These are phyloP conservation scores for Stevia rebaudiana DNA, from an alignment of 140 eudicot genomes.

Conservation along the genomic window DNA sequence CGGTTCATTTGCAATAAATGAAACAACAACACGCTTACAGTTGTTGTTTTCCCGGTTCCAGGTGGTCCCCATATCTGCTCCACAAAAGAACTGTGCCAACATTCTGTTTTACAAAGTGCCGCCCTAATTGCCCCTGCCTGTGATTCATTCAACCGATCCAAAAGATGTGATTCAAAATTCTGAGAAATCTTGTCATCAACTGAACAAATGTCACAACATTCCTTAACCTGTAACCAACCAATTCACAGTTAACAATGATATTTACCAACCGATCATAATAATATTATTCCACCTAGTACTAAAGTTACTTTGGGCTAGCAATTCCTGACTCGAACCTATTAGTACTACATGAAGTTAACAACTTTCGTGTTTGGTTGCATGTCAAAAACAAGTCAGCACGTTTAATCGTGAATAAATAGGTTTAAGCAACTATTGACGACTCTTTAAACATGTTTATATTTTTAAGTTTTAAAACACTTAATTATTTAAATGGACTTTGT, in stretches of 20 bases:
- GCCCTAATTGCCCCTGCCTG: conserved; percentile 41
- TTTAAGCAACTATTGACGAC: too few species aligned
- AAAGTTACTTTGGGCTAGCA: neutral
- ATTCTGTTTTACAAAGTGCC: conserved; percentile 31
- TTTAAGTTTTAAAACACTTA: too few species aligned
- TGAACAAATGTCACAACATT: conserved; percentile 23
- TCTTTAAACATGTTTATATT: too few species aligned
- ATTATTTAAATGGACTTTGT: too few species aligned
- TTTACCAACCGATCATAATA: neutral
- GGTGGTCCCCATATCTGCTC: conserved; percentile 71
- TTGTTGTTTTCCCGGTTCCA: conserved; percentile 70
- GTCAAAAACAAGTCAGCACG: too few species aligned
- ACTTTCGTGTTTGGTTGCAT: too few species aligned
- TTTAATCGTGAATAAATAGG: too few species aligned
- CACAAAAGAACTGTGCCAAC: conserved; percentile 40
- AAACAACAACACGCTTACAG: conserved; percentile 37
- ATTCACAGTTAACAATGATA: conserved; percentile 1
- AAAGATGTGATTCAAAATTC: neutral
- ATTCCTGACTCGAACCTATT: too few species aligned
- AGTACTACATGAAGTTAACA: too few species aligned
- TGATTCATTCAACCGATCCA: conserved; percentile 43
- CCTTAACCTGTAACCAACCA: conserved; percentile 31
- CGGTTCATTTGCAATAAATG: conserved; percentile 40
- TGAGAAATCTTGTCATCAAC: neutral
- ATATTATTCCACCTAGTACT: neutral